phyloP scores from a whole-genome alignment of 257 asterid genomes.

The Leonotis leonurus region DNA sequence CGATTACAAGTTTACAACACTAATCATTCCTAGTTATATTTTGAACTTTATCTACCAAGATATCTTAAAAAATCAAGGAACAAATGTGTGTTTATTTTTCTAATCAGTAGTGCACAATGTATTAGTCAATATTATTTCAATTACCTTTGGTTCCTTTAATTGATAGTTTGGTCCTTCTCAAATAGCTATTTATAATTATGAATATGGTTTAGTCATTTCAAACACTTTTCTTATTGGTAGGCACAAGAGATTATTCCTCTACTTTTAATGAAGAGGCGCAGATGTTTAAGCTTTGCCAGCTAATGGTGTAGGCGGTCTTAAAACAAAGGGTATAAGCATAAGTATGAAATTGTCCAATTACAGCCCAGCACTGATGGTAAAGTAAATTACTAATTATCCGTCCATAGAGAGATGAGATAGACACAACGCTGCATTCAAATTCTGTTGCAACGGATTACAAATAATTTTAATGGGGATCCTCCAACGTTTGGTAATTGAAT shows the following conservation, averaged over 20 bases:
- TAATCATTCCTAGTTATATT: background rate
- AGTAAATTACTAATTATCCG: background rate
- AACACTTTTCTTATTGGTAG: background rate
- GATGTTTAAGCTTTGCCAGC: background rate
- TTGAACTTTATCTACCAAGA: background rate
- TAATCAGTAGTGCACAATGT: background rate
- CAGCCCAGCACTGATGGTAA: background rate
- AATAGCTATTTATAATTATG: background rate
- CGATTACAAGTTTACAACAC: too few relatives aligned
- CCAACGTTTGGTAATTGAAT: background rate
- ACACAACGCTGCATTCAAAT: background rate
- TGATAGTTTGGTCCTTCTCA: background rate
- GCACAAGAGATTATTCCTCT: background rate
- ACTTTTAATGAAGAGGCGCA: background rate
- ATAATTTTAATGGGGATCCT: background rate
- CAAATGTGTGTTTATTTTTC: background rate
- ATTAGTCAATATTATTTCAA: background rate
- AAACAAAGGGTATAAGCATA: background rate
- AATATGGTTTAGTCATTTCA: background rate
- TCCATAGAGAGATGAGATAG: background rate
- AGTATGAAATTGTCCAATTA: background rate
- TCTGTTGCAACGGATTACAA: background rate
- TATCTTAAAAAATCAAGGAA: background rate
- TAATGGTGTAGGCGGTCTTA: constrained; percentile 5
- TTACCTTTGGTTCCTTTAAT: background rate